Evolutionary conservation across 495 filamentous ascomycete genomes (phyloP), one percentile per base, ranked within the genome.

Genomic region (Sordaria brevicollis): DNA sequence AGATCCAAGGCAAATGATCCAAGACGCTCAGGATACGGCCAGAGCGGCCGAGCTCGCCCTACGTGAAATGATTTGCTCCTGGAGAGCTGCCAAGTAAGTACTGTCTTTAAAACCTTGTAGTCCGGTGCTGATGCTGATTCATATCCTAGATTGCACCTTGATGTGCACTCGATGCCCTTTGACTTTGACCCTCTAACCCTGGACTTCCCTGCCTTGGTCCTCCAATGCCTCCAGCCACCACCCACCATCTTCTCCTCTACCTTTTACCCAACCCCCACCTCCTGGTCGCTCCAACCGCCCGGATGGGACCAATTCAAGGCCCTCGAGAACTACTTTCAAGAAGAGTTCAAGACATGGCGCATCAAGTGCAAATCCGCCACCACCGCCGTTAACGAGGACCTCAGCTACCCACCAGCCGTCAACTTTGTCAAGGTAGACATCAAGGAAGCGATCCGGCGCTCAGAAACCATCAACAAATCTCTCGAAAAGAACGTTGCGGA

Each of bases 21-120:
- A 83, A 73, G 88, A 88, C 71, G 89, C 89, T 36, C 80, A 87
- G 72, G 92, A 96, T 74, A 92, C 86, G 25, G 87, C 87, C 43
- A 87, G 87, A 69, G 93, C 93, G 5, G 86, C 93, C n/a, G 92
- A 97, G 79, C 76, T 96, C 73, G 93, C 93, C 9, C 80, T 97
- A 74, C 83, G 89, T 69, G 93, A 97, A 76, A 83, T 96, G 41
- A 80, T 96, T 17, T 87, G 89, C 62, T 93, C 89, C 71, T 84
- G 93, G 71, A 88, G 90, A 76, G 92, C 93, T 71, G 93, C 93
- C 65, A 93, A 88, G 92, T 94, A 83, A 70, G 88, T 74, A 13
- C 7, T 15, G 21, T 34, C 21, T 36, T 36, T 62, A 17, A 31
- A 33, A 10, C 13, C 13, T 25, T 7, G 17, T 21, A 36, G 33